Base-by-base conservation (phyloP, 805 yeast species). In the Saccharomycopsis microspora region DNA sequence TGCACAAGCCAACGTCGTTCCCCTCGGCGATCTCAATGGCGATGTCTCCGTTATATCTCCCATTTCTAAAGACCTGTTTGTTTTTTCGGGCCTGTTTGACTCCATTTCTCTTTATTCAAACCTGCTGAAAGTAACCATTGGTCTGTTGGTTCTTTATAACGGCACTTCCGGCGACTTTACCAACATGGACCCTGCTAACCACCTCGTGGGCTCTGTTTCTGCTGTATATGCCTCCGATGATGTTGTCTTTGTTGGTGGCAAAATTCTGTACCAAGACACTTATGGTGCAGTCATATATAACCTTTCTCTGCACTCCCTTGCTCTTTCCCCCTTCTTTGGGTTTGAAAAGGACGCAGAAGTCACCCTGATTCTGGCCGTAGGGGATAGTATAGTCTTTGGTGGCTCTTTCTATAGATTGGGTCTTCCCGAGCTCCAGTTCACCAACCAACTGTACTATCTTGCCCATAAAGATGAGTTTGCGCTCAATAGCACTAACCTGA, bases 171-270 rank as follows among this genome's bases (percentile, higher is more conserved):
- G 43, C 33, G 29, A 9, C 4, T 49, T 52, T 28, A 32, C 39
- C 3, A 39, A 42, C 33, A 41, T 52, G 49, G 55, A 52, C 39
- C 53, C 53, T 10, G 30, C 36, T 19, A 44, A 42, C 29, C 47
- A 49, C 6, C 39, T 52, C 19, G 30, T 43, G 3, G 80, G 78
- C 36, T 34, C 36, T 8, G 8, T n/a, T n/a, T 34, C 36, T 34
- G 48, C 59, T 1, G 69, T 82, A 2, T 55, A 61, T 3, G 43
- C 54, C 1, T 70, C 67, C 41, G 60, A 64, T 34, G 63, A 72
- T 28, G 48, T 75, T 28, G 71, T 86, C 0, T 87, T 85, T 58
- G 72, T 85, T 43, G 98, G 97, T 6, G 98, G 98, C 27, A 71
- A 75, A 50, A 76, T 90, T 55, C 60, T 69, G 4, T 79, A 69